A percentile compares a stretch with the other conserved stretches of the same genome.
Evolutionary conservation across 139 green algal species (phyloP).

Genomic region (Desmodesmus armatus): DNA sequence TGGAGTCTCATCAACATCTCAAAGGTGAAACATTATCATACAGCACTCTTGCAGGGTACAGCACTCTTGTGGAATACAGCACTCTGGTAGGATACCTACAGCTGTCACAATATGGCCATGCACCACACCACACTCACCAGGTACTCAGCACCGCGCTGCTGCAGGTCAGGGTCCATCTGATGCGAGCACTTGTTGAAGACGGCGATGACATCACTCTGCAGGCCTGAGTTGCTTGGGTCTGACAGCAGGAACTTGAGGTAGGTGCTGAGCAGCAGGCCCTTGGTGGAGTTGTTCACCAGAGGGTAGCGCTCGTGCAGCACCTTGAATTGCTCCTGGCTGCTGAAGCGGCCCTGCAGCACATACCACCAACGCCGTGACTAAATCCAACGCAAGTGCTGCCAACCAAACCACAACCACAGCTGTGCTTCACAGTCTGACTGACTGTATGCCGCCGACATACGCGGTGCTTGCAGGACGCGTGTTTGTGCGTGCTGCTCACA

Average conservation of each 20-base stretch:
- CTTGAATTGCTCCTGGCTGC: conserved; percentile 79
- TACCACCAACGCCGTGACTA: too few relatives aligned
- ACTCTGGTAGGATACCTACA: background rate
- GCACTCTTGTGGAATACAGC: too few relatives aligned
- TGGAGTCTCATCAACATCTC: too few relatives aligned
- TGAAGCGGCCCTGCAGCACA: conserved; percentile 10
- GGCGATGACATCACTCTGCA: conserved; percentile 65
- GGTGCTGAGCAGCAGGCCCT: conserved; percentile 88
- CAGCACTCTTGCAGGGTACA: too few relatives aligned
- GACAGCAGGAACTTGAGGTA: conserved; percentile 84
- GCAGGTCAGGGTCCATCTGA: conserved; percentile 88
- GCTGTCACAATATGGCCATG: background rate
- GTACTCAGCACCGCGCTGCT: conserved; percentile 92
- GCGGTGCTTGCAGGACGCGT: background rate
- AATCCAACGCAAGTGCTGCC: too few relatives aligned
- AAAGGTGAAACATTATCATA: too few relatives aligned
- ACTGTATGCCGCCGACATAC: too few relatives aligned
- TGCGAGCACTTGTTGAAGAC: conserved; percentile 76
- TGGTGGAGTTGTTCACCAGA: conserved; percentile 66
- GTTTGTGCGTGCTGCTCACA: background rate
- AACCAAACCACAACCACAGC: too few relatives aligned
- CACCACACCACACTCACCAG: conserved; percentile 66
- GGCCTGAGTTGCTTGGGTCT: conserved; percentile 27
- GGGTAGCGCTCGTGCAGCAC: conserved; percentile 84
- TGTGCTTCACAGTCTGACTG: too few relatives aligned